Evolutionary conservation across 2,329 filamentous ascomycete genomes (phyloP).

Genomic region (Hypocreales sp.): DNA sequence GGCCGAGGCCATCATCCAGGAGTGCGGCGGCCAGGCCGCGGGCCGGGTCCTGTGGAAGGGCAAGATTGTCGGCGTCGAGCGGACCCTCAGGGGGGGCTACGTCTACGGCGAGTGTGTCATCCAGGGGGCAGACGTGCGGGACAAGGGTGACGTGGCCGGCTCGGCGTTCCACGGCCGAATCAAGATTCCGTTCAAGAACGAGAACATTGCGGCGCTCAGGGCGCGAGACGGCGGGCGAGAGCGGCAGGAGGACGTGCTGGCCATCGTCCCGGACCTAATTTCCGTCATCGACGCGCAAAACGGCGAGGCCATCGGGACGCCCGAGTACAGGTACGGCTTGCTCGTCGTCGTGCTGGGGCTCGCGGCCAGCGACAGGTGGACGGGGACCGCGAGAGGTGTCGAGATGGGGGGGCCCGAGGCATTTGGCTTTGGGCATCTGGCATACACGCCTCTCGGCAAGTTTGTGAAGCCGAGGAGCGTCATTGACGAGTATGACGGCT

Average conservation of each 20-base stretch:
- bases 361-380: conserved; percentile 32
- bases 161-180: conserved; percentile 11
- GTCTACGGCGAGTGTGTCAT: conserved; percentile 23
- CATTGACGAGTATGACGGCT: conserved; percentile 4
- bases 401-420: conserved; percentile 18
- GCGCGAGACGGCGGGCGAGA: conserved; percentile 13
- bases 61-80: conserved; percentile 23
- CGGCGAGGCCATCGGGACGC: conserved; percentile 32
- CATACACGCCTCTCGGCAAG: conserved; percentile 1
- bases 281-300: conserved; percentile 23
- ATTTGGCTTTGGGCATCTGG: conserved; percentile 15
- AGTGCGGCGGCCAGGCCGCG: conserved; percentile 3
- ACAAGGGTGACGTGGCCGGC: conserved; percentile 5
- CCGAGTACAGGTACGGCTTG: conserved; percentile 34
- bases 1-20: too few relatives aligned
- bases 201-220: conserved; percentile 22
- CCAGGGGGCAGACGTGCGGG: conserved; percentile 14
- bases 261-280: conserved; percentile 20
- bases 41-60: conserved; percentile 21
- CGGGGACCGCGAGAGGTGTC: conserved; percentile 21
- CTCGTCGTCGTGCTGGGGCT: conserved; percentile 33
- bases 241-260: conserved; percentile 14
- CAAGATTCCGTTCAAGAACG: conserved; percentile 26
- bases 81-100: conserved; percentile 22
- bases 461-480: conserved; percentile 2